phyloP scores from a whole-genome alignment of 768 basidiomycete species.

The Albatrellus ellisii region DNA sequence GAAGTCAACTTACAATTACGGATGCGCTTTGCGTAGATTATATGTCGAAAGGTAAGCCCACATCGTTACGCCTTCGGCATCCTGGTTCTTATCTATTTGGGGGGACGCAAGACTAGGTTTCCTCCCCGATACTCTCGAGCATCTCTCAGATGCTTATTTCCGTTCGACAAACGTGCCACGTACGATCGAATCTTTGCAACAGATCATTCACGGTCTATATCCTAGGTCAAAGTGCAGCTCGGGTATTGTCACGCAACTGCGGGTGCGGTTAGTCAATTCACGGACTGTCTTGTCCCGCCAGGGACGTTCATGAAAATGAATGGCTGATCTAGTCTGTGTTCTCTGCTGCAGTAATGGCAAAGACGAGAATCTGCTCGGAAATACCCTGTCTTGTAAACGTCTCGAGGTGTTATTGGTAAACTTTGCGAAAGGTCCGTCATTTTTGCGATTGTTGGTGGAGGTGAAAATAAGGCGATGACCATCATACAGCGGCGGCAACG shows the following conservation, averaged over 20 bases:
- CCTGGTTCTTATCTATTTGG: background rate
- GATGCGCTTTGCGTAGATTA: constrained; percentile 41
- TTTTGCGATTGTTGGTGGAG: background rate
- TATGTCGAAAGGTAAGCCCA: constrained; percentile 49
- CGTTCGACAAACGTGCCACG: constrained; percentile 70
- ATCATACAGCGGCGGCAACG: constrained; percentile 41
- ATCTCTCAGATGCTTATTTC: constrained; percentile 40
- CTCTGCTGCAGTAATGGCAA: constrained; percentile 41
- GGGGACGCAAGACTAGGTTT: constrained; percentile 40
- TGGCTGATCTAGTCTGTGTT: too few species aligned
- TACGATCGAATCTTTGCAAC: constrained; percentile 62
- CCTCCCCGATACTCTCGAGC: constrained; percentile 38
- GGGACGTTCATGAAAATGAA: background rate
- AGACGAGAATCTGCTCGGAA: constrained; percentile 63
- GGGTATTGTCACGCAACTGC: constrained; percentile 33
- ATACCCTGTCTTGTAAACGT: constrained; percentile 53
- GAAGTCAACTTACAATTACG: constrained; percentile 57
- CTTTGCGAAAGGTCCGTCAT: constrained; percentile 48
- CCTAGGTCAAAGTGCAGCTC: constrained; percentile 35
- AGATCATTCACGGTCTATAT: constrained; percentile 65
- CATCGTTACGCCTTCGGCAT: background rate
- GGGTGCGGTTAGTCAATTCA: constrained; percentile 42
- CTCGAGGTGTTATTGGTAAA: constrained; percentile 46
- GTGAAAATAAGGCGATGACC: too few species aligned
- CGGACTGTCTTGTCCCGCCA: background rate